phyloP scores from a whole-genome alignment of 805 yeast species.

The Ogataea methylovora region DNA sequence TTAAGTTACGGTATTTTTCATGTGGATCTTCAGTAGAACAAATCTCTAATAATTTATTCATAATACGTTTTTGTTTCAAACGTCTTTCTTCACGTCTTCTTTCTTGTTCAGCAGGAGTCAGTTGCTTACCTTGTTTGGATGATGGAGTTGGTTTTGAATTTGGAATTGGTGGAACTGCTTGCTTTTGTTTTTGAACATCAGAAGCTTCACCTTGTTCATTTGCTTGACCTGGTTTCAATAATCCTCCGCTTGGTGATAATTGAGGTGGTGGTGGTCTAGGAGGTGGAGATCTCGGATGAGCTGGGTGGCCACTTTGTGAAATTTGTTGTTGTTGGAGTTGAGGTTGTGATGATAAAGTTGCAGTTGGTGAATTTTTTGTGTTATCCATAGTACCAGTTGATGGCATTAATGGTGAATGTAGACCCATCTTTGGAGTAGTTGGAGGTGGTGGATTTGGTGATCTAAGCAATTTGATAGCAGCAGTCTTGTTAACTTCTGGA shows the following conservation, averaged over 20 bases:
- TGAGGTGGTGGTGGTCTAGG: background rate
- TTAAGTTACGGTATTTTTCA: constrained; percentile 54
- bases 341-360: background rate
- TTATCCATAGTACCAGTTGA: background rate
- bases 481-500: constrained; percentile 4
- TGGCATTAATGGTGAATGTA: background rate
- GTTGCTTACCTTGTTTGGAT: constrained; percentile 16
- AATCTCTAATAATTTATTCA: constrained; percentile 62
- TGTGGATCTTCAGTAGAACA: constrained; percentile 86
- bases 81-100: constrained; percentile 70
- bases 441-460: background rate
- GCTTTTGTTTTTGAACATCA: constrained; percentile 6
- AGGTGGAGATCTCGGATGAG: background rate
- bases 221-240: background rate
- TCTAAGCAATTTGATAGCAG: background rate
- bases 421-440: background rate
- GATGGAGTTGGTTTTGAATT: constrained; percentile 15
- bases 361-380: background rate
- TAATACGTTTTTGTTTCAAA: constrained; percentile 56
- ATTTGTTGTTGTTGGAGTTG: background rate
- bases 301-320: background rate
- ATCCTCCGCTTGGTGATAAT: background rate
- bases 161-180: constrained; percentile 24
- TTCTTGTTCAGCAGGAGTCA: constrained; percentile 52
- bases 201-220: constrained; percentile 1